Percentiles rank a stretch among this genome's conserved stretches.
Conservation (phyloP, 2,329 filamentous ascomycete species). For the Dothideomycetes sp. region DNA sequence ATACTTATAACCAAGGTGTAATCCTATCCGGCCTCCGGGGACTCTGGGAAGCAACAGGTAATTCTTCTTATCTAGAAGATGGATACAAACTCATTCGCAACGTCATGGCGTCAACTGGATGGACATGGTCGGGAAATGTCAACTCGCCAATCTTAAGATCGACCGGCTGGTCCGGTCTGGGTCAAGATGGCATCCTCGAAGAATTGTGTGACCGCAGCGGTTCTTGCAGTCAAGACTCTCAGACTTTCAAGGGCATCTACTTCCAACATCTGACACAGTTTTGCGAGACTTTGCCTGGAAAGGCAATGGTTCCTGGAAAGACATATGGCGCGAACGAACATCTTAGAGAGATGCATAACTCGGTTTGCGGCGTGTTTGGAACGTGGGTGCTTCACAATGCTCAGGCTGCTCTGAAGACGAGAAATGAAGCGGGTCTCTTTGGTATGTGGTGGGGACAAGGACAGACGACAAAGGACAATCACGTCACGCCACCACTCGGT, state of each 20-base stretch:
- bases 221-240: slow-evolving; percentile 69
- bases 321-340: slow-evolving; percentile 29
- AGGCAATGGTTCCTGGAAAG: slow-evolving; percentile 36
- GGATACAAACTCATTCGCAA: slow-evolving; percentile 67
- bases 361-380: slow-evolving; percentile 56
- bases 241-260: slow-evolving; percentile 92
- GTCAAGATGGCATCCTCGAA: slow-evolving; percentile 68
- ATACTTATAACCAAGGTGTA: slow-evolving; percentile 93
- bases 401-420: slow-evolving; percentile 59
- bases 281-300: slow-evolving; percentile 53
- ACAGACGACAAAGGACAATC: not conserved
- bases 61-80: slow-evolving; percentile 62
- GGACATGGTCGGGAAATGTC: slow-evolving; percentile 36
- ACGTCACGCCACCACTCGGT: slow-evolving; percentile 28
- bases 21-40: slow-evolving; percentile 72
- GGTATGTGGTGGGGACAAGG: slow-evolving; percentile 72
- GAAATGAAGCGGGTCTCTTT: slow-evolving; percentile 59
- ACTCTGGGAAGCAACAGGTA: slow-evolving; percentile 69
- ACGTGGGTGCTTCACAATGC: slow-evolving; percentile 71
- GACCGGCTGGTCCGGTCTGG: slow-evolving; percentile 61
- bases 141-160: not conserved
- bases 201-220: slow-evolving; percentile 69
- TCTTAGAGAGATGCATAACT: slow-evolving; percentile 39
- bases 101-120: slow-evolving; percentile 72
- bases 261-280: slow-evolving; percentile 80